Conservation (phyloP, 2,329 filamentous ascomycete genomes). For the Clonostachys rosea region DNA sequence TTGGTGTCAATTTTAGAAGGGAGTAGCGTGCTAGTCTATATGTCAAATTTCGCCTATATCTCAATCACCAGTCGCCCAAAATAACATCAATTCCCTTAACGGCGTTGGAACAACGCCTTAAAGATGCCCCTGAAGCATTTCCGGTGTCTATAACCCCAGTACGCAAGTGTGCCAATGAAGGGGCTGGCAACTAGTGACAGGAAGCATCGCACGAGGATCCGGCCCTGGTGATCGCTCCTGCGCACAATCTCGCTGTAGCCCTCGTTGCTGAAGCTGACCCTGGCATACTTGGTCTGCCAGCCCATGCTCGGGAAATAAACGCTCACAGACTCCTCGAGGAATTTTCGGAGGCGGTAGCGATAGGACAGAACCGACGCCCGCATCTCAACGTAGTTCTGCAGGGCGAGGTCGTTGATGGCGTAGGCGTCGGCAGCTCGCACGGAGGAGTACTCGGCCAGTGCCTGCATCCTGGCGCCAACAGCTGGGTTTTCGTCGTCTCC, state of each 20-base stretch:
- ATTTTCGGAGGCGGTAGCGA: slow-evolving; percentile 77
- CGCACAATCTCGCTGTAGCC: slow-evolving; percentile 78
- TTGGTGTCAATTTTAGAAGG: too few relatives aligned
- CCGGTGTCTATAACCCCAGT: slow-evolving; percentile 1
- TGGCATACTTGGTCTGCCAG: slow-evolving; percentile 88
- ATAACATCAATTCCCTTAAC: too few relatives aligned
- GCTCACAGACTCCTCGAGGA: slow-evolving; percentile 77
- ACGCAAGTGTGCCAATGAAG: slow-evolving; percentile 12
- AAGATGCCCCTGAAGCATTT: neutral
- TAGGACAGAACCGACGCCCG: slow-evolving; percentile 75
- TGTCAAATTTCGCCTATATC: too few relatives aligned
- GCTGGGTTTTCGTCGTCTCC: slow-evolving; percentile 34
- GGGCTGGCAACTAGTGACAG: slow-evolving; percentile 26
- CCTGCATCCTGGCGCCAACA: slow-evolving; percentile 37
- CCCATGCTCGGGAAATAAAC: slow-evolving; percentile 72
- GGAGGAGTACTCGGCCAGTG: slow-evolving; percentile 71
- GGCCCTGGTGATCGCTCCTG: slow-evolving; percentile 65
- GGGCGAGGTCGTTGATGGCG: slow-evolving; percentile 87
- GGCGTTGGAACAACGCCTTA: too few relatives aligned
- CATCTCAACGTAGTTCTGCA: slow-evolving; percentile 95
- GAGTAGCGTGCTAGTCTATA: too few relatives aligned
- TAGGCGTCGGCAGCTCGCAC: slow-evolving; percentile 74
- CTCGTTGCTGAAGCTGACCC: slow-evolving; percentile 92
- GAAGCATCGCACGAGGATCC: slow-evolving; percentile 45
- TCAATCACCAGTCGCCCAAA: too few relatives aligned